Base-by-base conservation (phyloP, 345 rosid species). In the Linum usitatissimum region DNA sequence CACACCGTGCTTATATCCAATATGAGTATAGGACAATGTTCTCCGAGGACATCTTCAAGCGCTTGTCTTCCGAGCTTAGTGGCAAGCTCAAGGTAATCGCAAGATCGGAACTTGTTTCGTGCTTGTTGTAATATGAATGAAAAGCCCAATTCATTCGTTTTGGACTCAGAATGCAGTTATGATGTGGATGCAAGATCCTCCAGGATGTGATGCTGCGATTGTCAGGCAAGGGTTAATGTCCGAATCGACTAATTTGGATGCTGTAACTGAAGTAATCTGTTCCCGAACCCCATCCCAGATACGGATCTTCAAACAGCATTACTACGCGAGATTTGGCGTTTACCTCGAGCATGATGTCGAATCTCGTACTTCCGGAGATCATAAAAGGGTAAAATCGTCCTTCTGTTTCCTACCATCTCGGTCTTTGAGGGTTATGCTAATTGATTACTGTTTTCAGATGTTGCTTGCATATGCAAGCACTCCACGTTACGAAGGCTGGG, bases 111-210 rank as follows among this genome's bases (percentile, higher is more conserved):
- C 13, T 28, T 23, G 20, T 6, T 7, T 49, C 21, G 9, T 48
- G 18, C 14, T n/a, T 57, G 8, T 10, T 58, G 30, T 23, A 6
- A 57, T 56, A 40, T 34, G 38, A 23, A 34, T 34, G 8, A 4
- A 5, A 34, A 34, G 6, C 38, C 48, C 62, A 64, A 54, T 39
- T 55, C 51, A 2, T 6, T 51, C 60, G 60, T 48, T 59, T 30
- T 56, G 17, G 67, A 55, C 60, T 62, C 77, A 86, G 93, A 76
- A 38, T 8, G 87, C 87, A 36, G 78, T 86, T 61, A 70, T 80
- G 66, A 80, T 82, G 1, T 86, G 93, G 93, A 80, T 82, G 83
- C 76, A 74, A 58, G 86, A 84, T 63, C 89, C 77, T 31, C 83
- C 90, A 10, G 83, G 69, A 28, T 82, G 90, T 57, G 93, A 84